Conservation (phyloP, 2,329 filamentous ascomycete species). For the Fusarium euwallaceae region DNA sequence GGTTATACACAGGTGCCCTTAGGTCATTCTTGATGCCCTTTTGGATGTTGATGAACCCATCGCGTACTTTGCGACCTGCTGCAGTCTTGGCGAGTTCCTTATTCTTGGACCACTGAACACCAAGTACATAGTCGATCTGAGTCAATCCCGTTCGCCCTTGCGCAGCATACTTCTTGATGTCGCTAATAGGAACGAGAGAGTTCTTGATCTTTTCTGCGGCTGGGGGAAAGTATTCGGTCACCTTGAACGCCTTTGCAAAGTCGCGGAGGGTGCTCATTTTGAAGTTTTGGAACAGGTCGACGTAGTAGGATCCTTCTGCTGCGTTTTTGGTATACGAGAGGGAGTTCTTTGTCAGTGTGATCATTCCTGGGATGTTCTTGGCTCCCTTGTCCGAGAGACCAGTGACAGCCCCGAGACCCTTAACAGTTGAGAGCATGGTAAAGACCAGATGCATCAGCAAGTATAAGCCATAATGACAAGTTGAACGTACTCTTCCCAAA, state of each 20-base stretch:
- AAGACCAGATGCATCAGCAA: not conserved
- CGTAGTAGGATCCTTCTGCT: slow-evolving; percentile 11
- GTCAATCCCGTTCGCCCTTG: not conserved
- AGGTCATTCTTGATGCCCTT: slow-evolving; percentile 25
- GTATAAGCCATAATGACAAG: no score
- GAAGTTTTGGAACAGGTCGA: not conserved
- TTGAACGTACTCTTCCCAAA: slow-evolving; percentile 10
- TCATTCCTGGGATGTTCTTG: slow-evolving; percentile 4
- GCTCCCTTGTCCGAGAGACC: not conserved
- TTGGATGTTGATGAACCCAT: slow-evolving; percentile 23
- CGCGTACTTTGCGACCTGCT: slow-evolving; percentile 9
- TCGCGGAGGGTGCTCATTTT: slow-evolving; percentile 6
- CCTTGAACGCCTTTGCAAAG: slow-evolving; percentile 8
- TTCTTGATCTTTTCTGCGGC: slow-evolving; percentile 14
- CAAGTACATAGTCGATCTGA: slow-evolving; percentile 3
- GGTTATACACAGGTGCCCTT: slow-evolving; percentile 13
- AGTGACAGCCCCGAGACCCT: slow-evolving; percentile 1
- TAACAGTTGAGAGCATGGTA: slow-evolving; percentile 1
- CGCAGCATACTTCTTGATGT: slow-evolving; percentile 9
- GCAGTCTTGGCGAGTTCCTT: slow-evolving; percentile 18
- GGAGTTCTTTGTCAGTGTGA: not conserved
- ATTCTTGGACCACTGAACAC: slow-evolving; percentile 17
- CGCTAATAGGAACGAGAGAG: not conserved
- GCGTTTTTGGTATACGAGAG: not conserved
- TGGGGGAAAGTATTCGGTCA: slow-evolving; percentile 6